Evolutionary conservation across 169 alveolate species (phyloP).

Genomic region (Amoebophrya sp.): DNA sequence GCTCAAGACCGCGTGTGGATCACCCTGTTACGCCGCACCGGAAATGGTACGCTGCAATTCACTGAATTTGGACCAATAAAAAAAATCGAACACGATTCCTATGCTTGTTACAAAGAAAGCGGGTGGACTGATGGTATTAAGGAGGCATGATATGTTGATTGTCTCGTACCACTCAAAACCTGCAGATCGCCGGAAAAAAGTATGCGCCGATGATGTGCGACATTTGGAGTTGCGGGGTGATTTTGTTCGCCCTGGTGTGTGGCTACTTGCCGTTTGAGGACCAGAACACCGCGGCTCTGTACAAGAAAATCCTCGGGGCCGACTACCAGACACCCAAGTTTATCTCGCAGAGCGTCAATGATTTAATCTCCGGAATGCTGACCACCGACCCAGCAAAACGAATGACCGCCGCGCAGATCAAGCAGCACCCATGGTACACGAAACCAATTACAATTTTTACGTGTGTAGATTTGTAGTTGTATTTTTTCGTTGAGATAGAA

Average conservation of each 20-base stretch:
- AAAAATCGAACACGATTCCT: no score
- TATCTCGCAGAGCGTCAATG: background rate
- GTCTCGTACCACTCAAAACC: no score
- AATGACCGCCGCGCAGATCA: background rate
- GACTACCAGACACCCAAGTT: slow-evolving; percentile 3
- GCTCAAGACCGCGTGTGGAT: slow-evolving; percentile 84
- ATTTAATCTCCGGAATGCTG: background rate
- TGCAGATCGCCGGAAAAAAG: background rate
- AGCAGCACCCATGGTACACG: background rate
- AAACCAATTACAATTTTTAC: no score
- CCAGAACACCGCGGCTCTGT: background rate
- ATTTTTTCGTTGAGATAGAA: no score
- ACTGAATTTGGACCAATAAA: no score
- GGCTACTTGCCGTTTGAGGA: slow-evolving; percentile 86
- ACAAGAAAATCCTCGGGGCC: background rate
- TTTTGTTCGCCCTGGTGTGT: slow-evolving; percentile 78
- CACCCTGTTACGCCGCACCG: slow-evolving; percentile 91
- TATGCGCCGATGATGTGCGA: slow-evolving; percentile 40
- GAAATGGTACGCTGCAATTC: slow-evolving; percentile 79
- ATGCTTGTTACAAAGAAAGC: no score
- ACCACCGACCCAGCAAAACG: background rate
- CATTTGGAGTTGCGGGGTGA: slow-evolving; percentile 58
- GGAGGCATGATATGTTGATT: no score
- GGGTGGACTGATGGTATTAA: no score
- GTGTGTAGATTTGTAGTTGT: no score